phyloP scores from a whole-genome alignment of 208 protist species.

The Plasmodiophora brassicae region DNA sequence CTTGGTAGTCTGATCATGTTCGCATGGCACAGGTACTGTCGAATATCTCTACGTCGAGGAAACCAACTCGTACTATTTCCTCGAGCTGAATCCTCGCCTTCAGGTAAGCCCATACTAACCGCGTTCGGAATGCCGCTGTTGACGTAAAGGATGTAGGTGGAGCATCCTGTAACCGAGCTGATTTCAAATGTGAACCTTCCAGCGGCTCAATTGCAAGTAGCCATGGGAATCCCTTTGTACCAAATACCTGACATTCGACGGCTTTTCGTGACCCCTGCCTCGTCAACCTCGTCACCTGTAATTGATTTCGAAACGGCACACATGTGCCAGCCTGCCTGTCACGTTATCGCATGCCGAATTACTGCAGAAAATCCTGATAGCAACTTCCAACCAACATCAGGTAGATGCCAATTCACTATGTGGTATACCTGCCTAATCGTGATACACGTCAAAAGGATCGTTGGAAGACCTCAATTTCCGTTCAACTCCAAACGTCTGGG shows the following conservation, averaged over 20 bases:
- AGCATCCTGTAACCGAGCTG: slow-evolving; percentile 92
- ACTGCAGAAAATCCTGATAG: slow-evolving; percentile 71
- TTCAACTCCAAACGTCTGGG: slow-evolving; percentile 87
- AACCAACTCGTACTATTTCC: slow-evolving; percentile 82
- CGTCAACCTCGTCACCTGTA: background rate
- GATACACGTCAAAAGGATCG: too few relatives aligned
- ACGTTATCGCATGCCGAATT: slow-evolving; percentile 90
- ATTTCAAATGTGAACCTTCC: slow-evolving; percentile 90
- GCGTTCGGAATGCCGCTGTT: background rate
- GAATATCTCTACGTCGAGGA: slow-evolving; percentile 91
- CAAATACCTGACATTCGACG: slow-evolving; percentile 84
- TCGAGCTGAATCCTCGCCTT: slow-evolving; percentile 93
- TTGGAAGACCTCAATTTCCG: slow-evolving; percentile 84
- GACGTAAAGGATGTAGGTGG: slow-evolving; percentile 59
- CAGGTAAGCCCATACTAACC: slow-evolving; percentile 57
- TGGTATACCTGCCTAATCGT: too few relatives aligned
- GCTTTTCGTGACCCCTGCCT: slow-evolving; percentile 68
- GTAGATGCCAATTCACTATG: slow-evolving; percentile 70
- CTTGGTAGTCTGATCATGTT: background rate
- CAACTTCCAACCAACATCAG: slow-evolving; percentile 85
- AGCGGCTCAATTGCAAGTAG: slow-evolving; percentile 76
- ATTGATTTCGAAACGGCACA: slow-evolving; percentile 49
- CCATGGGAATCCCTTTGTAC: slow-evolving; percentile 89
- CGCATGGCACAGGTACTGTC: slow-evolving; percentile 75
- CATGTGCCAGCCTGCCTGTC: slow-evolving; percentile 63